Conservation (phyloP, 257 asterid genomes). For the Penstemon eatonii region DNA sequence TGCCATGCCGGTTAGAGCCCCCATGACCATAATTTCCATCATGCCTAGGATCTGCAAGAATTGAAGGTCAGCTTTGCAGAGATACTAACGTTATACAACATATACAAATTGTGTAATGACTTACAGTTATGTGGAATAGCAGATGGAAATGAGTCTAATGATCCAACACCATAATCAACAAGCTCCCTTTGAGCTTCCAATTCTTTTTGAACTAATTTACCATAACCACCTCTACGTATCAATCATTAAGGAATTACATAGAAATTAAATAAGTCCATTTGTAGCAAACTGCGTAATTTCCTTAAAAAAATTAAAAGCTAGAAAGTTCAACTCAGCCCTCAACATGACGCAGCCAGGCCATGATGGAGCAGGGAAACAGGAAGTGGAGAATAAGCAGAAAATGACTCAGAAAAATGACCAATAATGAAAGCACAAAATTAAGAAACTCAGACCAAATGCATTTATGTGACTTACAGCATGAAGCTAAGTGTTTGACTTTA, state of each 20-base stretch:
- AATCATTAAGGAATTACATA: conserved; percentile 51
- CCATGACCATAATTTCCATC: conserved; percentile 77
- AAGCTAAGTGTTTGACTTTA: neutral
- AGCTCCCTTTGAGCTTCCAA: conserved; percentile 95
- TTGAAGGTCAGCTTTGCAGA: conserved; percentile 26
- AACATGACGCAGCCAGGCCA: neutral
- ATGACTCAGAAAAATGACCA: neutral
- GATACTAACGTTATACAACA: conserved; percentile 13
- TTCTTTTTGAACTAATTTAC: conserved; percentile 90
- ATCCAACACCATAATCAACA: conserved; percentile 88
- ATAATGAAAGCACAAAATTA: neutral
- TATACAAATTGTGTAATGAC: conserved; percentile 25
- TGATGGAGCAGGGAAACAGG: neutral
- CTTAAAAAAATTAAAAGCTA: neutral
- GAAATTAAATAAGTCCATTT: conserved; percentile 5
- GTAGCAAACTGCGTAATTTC: neutral
- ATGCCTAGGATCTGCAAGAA: conserved; percentile 68
- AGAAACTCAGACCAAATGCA: conserved; percentile 1
- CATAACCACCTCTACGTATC: conserved; percentile 96
- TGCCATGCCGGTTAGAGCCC: conserved; percentile 69
- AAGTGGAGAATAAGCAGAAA: neutral
- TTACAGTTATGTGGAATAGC: conserved; percentile 70
- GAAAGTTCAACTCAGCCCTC: no score
- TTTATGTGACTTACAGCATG: neutral
- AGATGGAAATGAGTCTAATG: conserved; percentile 69